These are phyloP conservation scores for Polygonum maritimum DNA, from an alignment of 148 eudicot species.

Conservation along the genomic window DNA sequence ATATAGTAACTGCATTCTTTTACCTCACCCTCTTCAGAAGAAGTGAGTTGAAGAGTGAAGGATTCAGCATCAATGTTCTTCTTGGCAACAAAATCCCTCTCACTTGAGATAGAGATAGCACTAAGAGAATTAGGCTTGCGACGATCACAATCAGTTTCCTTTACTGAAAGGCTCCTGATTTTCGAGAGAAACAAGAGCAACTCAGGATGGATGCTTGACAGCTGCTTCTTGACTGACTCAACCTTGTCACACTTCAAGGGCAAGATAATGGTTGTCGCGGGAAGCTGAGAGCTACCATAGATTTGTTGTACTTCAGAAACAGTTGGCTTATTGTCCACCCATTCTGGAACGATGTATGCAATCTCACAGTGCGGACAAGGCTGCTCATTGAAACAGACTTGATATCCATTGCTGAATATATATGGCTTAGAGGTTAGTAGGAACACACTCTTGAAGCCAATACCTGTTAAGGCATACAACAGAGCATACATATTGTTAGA, in stretches of 20 bases:
- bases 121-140: constrained; percentile 28
- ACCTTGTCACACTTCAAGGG: constrained; percentile 63
- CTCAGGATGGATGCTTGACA: constrained; percentile 66
- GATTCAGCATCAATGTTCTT: constrained; percentile 55
- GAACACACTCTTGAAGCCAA: constrained; percentile 68
- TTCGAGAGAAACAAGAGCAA: constrained; percentile 54
- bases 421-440: constrained; percentile 49
- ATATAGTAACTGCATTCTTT: constrained; percentile 49
- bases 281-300: constrained; percentile 35
- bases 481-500: too few species aligned
- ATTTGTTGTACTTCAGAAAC: constrained; percentile 32
- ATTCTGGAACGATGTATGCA: constrained; percentile 66
- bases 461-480: constrained; percentile 25
- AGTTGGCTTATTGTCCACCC: constrained; percentile 52
- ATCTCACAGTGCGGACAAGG: constrained; percentile 49
- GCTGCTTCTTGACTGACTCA: constrained; percentile 44
- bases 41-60: constrained; percentile 37
- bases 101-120: constrained; percentile 50
- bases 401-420: constrained; percentile 44
- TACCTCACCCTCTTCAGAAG: constrained; percentile 23
- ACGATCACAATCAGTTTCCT: constrained; percentile 31
- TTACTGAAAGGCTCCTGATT: constrained; percentile 46
- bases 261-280: constrained; percentile 48
- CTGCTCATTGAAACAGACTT: constrained; percentile 46
- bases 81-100: constrained; percentile 27